These are phyloP conservation scores for Boletus rufocinnamomeus DNA, from an alignment of 768 basidiomycete species.

Conservation along the genomic window DNA sequence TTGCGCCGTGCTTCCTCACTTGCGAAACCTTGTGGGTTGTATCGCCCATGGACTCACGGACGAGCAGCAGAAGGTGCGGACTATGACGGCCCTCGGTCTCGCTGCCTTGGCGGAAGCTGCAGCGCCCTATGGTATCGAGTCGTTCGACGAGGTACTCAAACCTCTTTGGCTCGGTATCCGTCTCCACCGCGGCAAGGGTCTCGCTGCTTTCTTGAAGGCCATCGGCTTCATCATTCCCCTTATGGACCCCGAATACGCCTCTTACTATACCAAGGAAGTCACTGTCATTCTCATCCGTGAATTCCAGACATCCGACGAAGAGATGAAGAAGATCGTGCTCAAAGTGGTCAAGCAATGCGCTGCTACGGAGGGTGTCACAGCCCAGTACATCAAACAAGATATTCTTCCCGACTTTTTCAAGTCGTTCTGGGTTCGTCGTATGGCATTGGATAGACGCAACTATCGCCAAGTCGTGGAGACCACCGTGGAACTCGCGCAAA, in stretches of 20 bases:
- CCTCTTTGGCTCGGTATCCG: constrained; percentile 79
- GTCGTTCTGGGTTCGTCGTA: constrained; percentile 96
- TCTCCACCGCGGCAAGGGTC: constrained; percentile 74
- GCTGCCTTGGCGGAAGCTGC: constrained; percentile 97
- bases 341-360: constrained; percentile 99
- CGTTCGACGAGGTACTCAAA: constrained; percentile 93
- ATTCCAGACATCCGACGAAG: constrained; percentile 98
- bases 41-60: constrained; percentile 82
- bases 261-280: constrained; percentile 98
- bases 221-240: constrained; percentile 99
- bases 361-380: constrained; percentile 96
- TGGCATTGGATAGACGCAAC: constrained; percentile 96
- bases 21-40: constrained; percentile 94
- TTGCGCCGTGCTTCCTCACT: constrained; percentile 94
- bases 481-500: constrained; percentile 96
- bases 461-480: constrained; percentile 98
- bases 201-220: constrained; percentile 82
- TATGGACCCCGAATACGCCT: constrained; percentile 99
- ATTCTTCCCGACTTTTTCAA: constrained; percentile 99
- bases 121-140: constrained; percentile 99
- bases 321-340: constrained; percentile 99
- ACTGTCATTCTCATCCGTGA: constrained; percentile 96
- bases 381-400: constrained; percentile 94
- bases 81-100: constrained; percentile 75
- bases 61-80: constrained; percentile 79